Conservation (phyloP, 495 filamentous ascomycete genomes). For the Podospora tetraspora region DNA sequence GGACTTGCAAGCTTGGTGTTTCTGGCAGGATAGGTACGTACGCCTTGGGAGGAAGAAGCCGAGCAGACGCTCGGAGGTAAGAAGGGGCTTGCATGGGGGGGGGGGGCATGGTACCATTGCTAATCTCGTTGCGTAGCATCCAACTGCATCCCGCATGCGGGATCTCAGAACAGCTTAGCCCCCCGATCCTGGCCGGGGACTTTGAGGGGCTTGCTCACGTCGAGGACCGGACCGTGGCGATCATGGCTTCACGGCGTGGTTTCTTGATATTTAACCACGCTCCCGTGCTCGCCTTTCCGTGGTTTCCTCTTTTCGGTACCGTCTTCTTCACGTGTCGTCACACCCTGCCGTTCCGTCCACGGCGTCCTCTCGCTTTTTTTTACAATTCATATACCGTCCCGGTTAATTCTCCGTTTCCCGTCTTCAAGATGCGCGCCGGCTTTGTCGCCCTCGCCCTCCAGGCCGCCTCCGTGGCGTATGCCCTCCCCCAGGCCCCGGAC, state of each 20-base stretch:
- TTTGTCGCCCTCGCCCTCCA: slow-evolving; percentile 5
- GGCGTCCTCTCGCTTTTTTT: neutral
- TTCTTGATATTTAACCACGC: neutral
- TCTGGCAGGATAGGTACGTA: too few species aligned
- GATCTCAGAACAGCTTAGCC: neutral
- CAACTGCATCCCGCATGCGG: neutral
- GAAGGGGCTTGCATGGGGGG: neutral
- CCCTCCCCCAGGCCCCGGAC: neutral
- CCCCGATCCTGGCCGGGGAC: neutral
- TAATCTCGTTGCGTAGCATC: neutral
- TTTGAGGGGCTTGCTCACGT: neutral
- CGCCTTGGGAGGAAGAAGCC: neutral
- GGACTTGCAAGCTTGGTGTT: too few species aligned
- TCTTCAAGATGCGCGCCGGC: slow-evolving; percentile 5
- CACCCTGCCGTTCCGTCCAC: neutral
- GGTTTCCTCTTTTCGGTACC: neutral
- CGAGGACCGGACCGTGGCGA: neutral
- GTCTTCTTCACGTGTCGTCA: neutral
- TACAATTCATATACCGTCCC: neutral
- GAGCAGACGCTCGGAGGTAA: neutral
- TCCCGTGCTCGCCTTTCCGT: neutral
- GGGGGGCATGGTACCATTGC: neutral
- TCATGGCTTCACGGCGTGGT: neutral
- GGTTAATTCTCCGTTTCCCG: neutral
- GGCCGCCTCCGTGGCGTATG: slow-evolving; percentile 7